Conservation (phyloP, 176 grass and related monocot species). For the Triticum aestivum region DNA sequence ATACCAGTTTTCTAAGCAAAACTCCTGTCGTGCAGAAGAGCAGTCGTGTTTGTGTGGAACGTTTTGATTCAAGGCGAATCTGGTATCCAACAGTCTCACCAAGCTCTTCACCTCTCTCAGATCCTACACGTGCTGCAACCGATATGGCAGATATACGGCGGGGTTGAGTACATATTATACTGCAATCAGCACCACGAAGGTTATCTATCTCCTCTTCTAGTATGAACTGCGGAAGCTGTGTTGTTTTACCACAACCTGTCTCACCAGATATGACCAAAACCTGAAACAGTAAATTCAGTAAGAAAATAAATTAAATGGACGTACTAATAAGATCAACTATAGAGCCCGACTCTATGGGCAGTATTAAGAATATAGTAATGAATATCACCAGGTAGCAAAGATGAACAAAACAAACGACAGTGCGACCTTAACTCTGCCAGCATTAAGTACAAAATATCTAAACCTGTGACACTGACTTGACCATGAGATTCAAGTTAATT, state of each 20-base stretch:
- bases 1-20: slow-evolving; percentile 85
- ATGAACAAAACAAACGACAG: slow-evolving; percentile 17
- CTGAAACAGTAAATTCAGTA: slow-evolving; percentile 38
- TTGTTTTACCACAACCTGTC: slow-evolving; percentile 97
- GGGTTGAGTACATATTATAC: slow-evolving; percentile 95
- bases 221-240: slow-evolving; percentile 94
- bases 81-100: slow-evolving; percentile 94
- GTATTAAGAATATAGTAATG: slow-evolving; percentile 12
- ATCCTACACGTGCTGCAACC: slow-evolving; percentile 78
- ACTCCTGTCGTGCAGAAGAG: slow-evolving; percentile 98
- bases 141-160: slow-evolving; percentile 97
- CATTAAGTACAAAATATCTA: neutral
- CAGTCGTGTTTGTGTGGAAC: slow-evolving; percentile 71
- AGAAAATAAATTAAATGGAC: neutral
- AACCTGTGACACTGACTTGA: neutral
- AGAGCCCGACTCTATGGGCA: neutral
- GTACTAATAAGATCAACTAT: slow-evolving; percentile 1
- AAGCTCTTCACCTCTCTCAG: slow-evolving; percentile 86
- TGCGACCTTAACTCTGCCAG: neutral
- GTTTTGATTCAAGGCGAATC: slow-evolving; percentile 88
- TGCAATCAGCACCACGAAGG: slow-evolving; percentile 77
- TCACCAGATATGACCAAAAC: slow-evolving; percentile 96
- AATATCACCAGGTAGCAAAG: slow-evolving; percentile 1
- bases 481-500: slow-evolving; percentile 9
- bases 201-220: slow-evolving; percentile 86